These are phyloP conservation scores for Zygotorulaspora florentina DNA, from an alignment of 805 yeast genomes.

Conservation along the genomic window DNA sequence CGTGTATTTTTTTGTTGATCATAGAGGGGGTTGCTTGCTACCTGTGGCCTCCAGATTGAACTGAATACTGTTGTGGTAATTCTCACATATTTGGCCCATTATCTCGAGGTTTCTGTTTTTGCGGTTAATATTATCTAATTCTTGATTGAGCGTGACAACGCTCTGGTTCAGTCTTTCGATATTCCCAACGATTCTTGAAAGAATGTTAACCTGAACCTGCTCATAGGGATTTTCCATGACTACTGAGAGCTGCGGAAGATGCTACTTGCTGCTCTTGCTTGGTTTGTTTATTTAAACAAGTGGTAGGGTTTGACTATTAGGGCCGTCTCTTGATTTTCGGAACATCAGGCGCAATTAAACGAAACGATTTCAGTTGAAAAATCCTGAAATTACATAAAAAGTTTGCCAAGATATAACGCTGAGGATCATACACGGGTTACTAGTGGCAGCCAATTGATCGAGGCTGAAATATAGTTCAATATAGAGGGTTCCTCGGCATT, in stretches of 20 bases:
- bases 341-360: too few species aligned
- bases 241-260: neutral
- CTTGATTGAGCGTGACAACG: constrained; percentile 57
- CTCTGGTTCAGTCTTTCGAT: constrained; percentile 75
- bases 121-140: constrained; percentile 56
- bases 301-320: neutral
- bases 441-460: too few species aligned
- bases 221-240: constrained; percentile 84
- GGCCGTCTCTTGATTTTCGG: too few species aligned
- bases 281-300: too few species aligned
- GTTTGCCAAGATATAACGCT: too few species aligned
- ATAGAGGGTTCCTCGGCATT: too few species aligned
- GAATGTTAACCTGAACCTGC: constrained; percentile 69
- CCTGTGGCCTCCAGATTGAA: constrained; percentile 66
- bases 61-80: constrained; percentile 64
- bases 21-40: constrained; percentile 41
- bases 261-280: neutral
- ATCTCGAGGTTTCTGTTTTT: constrained; percentile 67
- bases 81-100: constrained; percentile 74
- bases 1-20: neutral
- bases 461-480: too few species aligned
- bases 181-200: constrained; percentile 71
- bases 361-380: too few species aligned
- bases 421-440: too few species aligned
- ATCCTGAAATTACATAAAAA: too few species aligned